Evolutionary conservation across 1,139 yeast genomes (phyloP).

Genomic region (Lodderomyces metapsilosis): DNA sequence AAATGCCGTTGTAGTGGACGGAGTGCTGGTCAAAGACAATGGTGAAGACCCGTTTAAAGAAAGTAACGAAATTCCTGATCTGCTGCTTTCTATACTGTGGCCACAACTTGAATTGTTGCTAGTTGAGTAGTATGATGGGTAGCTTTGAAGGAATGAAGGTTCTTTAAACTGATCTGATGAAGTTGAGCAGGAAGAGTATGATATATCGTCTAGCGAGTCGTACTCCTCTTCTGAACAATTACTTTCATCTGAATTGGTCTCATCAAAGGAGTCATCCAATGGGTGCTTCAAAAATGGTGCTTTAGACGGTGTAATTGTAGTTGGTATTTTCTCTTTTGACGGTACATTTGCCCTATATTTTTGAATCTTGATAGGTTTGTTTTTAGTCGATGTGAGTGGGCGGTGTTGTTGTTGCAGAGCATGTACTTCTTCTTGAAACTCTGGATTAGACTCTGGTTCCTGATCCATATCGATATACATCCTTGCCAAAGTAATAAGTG

Average conservation of each 20-base stretch:
- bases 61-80: not conserved
- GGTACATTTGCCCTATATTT: not conserved
- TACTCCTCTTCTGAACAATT: not conserved
- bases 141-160: not conserved
- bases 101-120: not conserved
- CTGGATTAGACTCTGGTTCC: not conserved
- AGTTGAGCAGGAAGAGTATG: not conserved
- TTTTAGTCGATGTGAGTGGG: not conserved
- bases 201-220: not conserved
- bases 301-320: not conserved
- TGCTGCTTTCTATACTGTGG: not conserved
- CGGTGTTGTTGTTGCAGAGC: not conserved
- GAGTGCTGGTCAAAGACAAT: not conserved
- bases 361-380: not conserved
- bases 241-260: not conserved
- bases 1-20: not conserved
- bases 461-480: not conserved
- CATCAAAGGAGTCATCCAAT: not conserved
- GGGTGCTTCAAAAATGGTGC: not conserved
- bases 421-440: not conserved
- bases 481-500: not conserved
- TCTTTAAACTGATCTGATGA: not conserved
- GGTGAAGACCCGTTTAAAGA: not conserved
- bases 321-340: not conserved
- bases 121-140: not conserved